A percentile compares a stretch with the other conserved stretches of the same genome.
Evolutionary conservation across 306 rosid species (phyloP).

Genomic region (Cajanus cajan): DNA sequence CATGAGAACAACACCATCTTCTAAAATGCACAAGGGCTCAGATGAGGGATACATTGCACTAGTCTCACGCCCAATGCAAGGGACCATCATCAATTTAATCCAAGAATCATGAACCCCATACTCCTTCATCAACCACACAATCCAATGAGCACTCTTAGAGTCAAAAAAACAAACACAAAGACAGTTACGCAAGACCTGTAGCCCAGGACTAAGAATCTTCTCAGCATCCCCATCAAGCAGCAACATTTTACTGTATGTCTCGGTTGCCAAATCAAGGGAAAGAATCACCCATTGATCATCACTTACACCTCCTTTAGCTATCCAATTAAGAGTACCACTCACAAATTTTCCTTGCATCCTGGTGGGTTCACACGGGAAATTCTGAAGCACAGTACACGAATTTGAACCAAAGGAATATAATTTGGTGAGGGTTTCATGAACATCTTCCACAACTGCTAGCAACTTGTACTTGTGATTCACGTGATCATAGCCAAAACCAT

Average conservation of each 20-base stretch:
- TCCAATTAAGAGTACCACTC: slow-evolving; percentile 20
- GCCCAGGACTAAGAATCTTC: no score
- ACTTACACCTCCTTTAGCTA: not conserved
- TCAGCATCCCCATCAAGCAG: not conserved
- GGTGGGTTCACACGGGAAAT: not conserved
- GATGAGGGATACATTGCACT: not conserved
- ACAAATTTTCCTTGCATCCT: not conserved
- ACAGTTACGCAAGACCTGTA: not conserved
- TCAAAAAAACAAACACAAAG: slow-evolving; percentile 13
- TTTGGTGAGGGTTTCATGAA: not conserved
- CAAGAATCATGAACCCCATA: slow-evolving; percentile 17
- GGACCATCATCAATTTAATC: slow-evolving; percentile 13
- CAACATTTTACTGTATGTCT: not conserved
- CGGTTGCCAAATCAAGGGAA: slow-evolving; percentile 12
- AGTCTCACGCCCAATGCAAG: not conserved
- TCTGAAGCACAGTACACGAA: not conserved
- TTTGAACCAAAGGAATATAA: not conserved
- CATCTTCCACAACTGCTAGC: not conserved
- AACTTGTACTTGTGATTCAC: slow-evolving; percentile 22
- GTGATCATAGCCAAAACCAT: slow-evolving; percentile 32
- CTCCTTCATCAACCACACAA: slow-evolving; percentile 23
- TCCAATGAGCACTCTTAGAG: not conserved
- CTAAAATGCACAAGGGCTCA: not conserved
- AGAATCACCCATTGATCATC: not conserved
- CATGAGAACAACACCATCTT: not conserved